These are phyloP conservation scores for Aspergillus bridgeri DNA, from an alignment of 495 filamentous ascomycete genomes.

Conservation along the genomic window DNA sequence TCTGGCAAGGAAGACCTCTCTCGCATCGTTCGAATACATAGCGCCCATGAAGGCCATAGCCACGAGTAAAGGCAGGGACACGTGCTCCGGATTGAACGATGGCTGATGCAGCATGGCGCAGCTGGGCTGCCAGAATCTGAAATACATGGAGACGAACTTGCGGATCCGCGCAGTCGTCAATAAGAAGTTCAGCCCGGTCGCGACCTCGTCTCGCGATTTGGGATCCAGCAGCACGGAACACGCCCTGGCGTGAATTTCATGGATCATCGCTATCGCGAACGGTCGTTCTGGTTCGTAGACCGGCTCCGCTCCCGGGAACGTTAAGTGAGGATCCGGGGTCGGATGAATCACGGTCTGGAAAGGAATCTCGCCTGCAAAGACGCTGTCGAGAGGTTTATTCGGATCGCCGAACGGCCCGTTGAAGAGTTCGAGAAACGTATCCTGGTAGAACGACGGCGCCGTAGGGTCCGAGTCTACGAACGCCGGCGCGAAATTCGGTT, in stretches of 20 bases:
- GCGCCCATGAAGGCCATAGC: constrained; percentile 45
- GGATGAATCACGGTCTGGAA: constrained; percentile 17
- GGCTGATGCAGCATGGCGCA: constrained; percentile 41
- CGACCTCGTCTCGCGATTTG: constrained; percentile 41
- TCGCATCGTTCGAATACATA: constrained; percentile 43
- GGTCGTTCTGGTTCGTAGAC: constrained; percentile 35
- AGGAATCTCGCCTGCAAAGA: constrained; percentile 20
- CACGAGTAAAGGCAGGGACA: constrained; percentile 36
- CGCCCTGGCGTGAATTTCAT: constrained; percentile 34
- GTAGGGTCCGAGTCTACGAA: constrained; percentile 27
- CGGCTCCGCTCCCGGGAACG: constrained; percentile 17
- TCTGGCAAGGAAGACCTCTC: constrained; percentile 37
- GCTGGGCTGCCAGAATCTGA: constrained; percentile 46
- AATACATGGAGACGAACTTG: constrained; percentile 40
- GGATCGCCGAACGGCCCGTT: constrained; percentile 38
- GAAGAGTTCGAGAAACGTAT: constrained; percentile 43
- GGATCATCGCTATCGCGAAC: constrained; percentile 36
- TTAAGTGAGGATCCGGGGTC: constrained; percentile 17
- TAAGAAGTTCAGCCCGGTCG: constrained; percentile 34
- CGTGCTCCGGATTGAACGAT: constrained; percentile 37
- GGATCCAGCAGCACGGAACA: constrained; percentile 36
- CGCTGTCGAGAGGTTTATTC: constrained; percentile 23
- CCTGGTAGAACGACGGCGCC: constrained; percentile 34
- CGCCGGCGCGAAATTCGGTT: constrained; percentile 16
- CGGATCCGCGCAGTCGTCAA: constrained; percentile 42